Percentiles rank a stretch among this genome's conserved stretches.
These are phyloP conservation scores for Phytopythium delawarense DNA, from an alignment of 352 stramenopile species.

Conservation along the genomic window DNA sequence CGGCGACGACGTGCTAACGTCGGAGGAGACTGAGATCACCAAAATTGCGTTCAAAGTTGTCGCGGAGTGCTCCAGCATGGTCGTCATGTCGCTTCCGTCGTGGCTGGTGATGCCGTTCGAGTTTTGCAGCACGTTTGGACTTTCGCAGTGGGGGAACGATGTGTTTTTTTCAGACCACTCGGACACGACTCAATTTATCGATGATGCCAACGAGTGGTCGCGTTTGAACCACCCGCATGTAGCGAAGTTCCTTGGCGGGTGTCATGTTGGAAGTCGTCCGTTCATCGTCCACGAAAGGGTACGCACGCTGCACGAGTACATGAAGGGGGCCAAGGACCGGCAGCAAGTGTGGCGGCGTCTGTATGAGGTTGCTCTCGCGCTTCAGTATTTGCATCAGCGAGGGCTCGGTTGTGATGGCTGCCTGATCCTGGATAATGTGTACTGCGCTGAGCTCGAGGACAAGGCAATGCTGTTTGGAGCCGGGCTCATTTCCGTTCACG, in stretches of 20 bases:
- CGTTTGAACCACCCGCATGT: constrained; percentile 18
- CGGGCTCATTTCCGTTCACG: too few species aligned
- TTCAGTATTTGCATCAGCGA: not conserved
- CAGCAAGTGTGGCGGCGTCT: not conserved
- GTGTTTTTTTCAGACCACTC: not conserved
- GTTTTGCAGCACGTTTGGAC: not conserved
- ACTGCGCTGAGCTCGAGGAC: not conserved
- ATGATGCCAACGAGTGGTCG: not conserved
- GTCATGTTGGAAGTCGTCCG: constrained; percentile 5
- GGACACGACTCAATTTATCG: not conserved
- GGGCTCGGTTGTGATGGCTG: not conserved
- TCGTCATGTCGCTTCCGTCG: not conserved
- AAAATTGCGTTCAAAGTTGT: not conserved
- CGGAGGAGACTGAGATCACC: not conserved
- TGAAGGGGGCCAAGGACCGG: too few species aligned
- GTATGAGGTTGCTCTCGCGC: not conserved
- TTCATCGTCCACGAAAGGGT: constrained; percentile 1
- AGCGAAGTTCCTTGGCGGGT: constrained; percentile 14
- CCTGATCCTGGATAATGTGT: not conserved
- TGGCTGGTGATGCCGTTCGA: not conserved
- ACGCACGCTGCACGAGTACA: not conserved
- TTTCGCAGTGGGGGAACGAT: not conserved
- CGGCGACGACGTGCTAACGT: not conserved
- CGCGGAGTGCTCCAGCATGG: too few species aligned
- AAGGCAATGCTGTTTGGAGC: not conserved